Percentiles rank a stretch among this genome's conserved stretches.
phyloP scores from a whole-genome alignment of 805 yeast species.

The Schwanniomyces occidentalis region DNA sequence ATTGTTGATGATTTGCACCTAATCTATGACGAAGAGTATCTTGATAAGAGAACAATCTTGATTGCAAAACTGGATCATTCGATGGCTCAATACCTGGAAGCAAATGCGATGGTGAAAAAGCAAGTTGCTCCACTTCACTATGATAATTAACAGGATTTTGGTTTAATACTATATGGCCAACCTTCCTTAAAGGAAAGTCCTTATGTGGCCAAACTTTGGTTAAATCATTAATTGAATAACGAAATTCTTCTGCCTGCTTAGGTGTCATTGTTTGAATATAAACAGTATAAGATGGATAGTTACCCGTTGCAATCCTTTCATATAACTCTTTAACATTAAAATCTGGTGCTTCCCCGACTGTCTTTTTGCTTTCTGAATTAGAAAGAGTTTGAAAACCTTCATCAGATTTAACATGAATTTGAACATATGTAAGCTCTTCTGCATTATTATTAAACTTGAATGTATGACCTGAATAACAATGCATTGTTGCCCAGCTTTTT shows the following conservation, averaged over 20 bases:
- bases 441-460: conserved; percentile 55
- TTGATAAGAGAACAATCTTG: conserved; percentile 78
- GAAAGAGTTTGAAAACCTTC: conserved; percentile 46
- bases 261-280: conserved; percentile 62
- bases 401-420: conserved; percentile 53
- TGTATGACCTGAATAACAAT: conserved; percentile 67
- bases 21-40: conserved; percentile 85
- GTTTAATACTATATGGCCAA: conserved; percentile 56
- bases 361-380: conserved; percentile 46
- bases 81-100: conserved; percentile 82
- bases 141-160: conserved; percentile 55
- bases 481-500: conserved; percentile 52
- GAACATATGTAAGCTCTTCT: conserved; percentile 54
- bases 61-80: conserved; percentile 82
- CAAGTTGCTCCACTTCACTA: conserved; percentile 72
- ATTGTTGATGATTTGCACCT: conserved; percentile 66
- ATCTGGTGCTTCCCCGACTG: conserved; percentile 48
- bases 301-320: conserved; percentile 47
- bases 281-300: conserved; percentile 51
- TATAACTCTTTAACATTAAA: conserved; percentile 39
- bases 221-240: conserved; percentile 51
- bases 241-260: conserved; percentile 52
- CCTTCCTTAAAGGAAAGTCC: conserved; percentile 53
- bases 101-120: conserved; percentile 83
- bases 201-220: conserved; percentile 61